These are phyloP conservation scores for Trypanosoma grayi DNA, from an alignment of 208 protist species.

Conservation along the genomic window DNA sequence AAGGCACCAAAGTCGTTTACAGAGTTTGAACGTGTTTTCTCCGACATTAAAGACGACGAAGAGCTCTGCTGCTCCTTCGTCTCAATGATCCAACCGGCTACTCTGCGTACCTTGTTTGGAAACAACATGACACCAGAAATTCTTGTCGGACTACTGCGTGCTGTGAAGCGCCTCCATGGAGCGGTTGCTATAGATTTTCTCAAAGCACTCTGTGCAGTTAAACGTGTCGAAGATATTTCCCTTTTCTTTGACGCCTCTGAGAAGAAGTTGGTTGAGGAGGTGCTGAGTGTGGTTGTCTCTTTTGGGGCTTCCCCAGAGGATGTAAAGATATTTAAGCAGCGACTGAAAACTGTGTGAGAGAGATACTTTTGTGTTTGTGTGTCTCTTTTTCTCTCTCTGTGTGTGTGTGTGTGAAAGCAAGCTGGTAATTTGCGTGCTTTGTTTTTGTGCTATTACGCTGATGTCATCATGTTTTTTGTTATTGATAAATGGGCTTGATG, in stretches of 20 bases:
- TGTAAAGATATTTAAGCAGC: slow-evolving; percentile 44
- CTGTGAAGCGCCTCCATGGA: slow-evolving; percentile 34
- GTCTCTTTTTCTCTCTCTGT: slow-evolving; percentile 1
- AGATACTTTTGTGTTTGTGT: not conserved
- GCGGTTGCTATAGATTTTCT: slow-evolving; percentile 49
- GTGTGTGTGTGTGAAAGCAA: not conserved
- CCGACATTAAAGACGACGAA: slow-evolving; percentile 46
- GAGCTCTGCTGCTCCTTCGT: slow-evolving; percentile 73
- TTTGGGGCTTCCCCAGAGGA: slow-evolving; percentile 45
- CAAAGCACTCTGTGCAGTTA: slow-evolving; percentile 68
- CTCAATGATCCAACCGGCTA: slow-evolving; percentile 49
- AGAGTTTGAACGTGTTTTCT: slow-evolving; percentile 87
- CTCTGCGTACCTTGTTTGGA: slow-evolving; percentile 61
- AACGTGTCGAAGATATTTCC: slow-evolving; percentile 72
- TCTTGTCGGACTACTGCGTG: slow-evolving; percentile 55
- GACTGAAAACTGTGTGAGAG: slow-evolving; percentile 36
- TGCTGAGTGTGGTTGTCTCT: slow-evolving; percentile 45
- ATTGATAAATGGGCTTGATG: slow-evolving; percentile 5
- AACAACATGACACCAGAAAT: slow-evolving; percentile 87
- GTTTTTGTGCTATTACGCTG: not conserved
- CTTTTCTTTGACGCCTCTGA: slow-evolving; percentile 80
- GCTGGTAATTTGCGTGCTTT: not conserved
- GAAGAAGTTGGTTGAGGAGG: slow-evolving; percentile 54
- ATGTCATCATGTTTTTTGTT: not conserved
- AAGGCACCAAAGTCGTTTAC: slow-evolving; percentile 75